phyloP scores from a whole-genome alignment of 495 filamentous ascomycete genomes.

The Pyrenula aspistea region DNA sequence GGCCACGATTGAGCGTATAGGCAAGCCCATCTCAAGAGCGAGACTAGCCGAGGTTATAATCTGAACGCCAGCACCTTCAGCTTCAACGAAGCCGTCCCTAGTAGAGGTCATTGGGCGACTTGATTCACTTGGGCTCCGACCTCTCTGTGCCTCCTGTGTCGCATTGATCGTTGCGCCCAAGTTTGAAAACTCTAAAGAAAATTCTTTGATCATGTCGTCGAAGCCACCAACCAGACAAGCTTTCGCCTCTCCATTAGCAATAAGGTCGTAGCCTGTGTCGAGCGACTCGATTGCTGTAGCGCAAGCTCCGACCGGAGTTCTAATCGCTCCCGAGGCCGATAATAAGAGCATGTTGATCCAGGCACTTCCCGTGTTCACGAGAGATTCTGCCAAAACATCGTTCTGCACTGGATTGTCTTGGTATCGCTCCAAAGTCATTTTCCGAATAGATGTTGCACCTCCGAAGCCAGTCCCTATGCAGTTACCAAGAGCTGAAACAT shows the following conservation, averaged over 20 bases:
- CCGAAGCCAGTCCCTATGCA: constrained; percentile 12
- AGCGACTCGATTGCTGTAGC: constrained; percentile 14
- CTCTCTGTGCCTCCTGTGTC: constrained; percentile 4
- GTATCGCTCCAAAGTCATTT: constrained; percentile 9
- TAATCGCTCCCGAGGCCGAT: constrained; percentile 10
- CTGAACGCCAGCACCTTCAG: constrained; percentile 12
- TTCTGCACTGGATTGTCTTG: constrained; percentile 6
- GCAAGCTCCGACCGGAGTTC: constrained; percentile 12
- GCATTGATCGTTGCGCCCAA: constrained; percentile 13
- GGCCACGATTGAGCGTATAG: constrained; percentile 11
- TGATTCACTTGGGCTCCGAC: constrained; percentile 11
- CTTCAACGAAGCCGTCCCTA: constrained; percentile 13
- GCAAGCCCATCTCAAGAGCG: constrained; percentile 13
- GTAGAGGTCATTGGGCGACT: constrained; percentile 9
- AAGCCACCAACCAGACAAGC: constrained; percentile 11
- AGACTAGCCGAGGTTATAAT: constrained; percentile 10
- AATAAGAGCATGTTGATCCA: constrained; percentile 16
- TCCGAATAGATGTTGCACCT: constrained; percentile 1
- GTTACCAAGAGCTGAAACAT: constrained; percentile 12
- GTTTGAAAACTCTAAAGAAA: constrained; percentile 9
- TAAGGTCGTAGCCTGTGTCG: constrained; percentile 9
- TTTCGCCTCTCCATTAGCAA: constrained; percentile 8
- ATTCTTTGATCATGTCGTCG: constrained; percentile 10
- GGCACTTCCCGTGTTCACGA: constrained; percentile 11
- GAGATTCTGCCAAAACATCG: constrained; percentile 12